phyloP scores from a whole-genome alignment of 2,329 filamentous ascomycete genomes.

The Colletotrichum plurivorum region DNA sequence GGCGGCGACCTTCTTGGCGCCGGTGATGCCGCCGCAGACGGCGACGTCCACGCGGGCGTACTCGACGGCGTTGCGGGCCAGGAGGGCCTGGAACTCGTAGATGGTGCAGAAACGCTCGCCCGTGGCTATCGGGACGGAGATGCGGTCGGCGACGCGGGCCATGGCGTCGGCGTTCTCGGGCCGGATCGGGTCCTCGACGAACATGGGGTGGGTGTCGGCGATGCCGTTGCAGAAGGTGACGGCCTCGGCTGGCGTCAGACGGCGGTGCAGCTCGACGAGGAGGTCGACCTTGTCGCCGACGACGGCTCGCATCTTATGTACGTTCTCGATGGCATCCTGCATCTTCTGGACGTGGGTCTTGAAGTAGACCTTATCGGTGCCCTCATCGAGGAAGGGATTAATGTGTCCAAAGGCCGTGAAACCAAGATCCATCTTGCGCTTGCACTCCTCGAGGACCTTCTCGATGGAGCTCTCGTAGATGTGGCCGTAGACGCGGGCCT shows the following conservation, averaged over 20 bases:
- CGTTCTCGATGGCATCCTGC: constrained; percentile 22
- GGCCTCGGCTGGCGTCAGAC: constrained; percentile 17
- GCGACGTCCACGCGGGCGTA: constrained; percentile 31
- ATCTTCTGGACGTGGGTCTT: constrained; percentile 26
- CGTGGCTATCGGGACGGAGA: constrained; percentile 26
- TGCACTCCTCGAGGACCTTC: constrained; percentile 15
- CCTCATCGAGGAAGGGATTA: constrained; percentile 22
- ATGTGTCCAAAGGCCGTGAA: constrained; percentile 21
- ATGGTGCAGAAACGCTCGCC: constrained; percentile 37
- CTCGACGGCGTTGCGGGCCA: constrained; percentile 17
- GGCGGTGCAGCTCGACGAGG: constrained; percentile 12
- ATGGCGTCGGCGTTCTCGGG: constrained; percentile 39
- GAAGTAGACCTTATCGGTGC: constrained; percentile 16
- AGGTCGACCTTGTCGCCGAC: constrained; percentile 12
- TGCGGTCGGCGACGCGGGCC: constrained; percentile 29
- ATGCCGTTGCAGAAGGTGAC: constrained; percentile 25
- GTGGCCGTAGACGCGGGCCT: constrained; percentile 32
- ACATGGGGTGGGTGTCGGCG: constrained; percentile 12
- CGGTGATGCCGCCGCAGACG: constrained; percentile 37
- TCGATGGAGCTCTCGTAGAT: constrained; percentile 28
- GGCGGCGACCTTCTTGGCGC: constrained; percentile 36
- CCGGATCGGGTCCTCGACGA: constrained; percentile 39
- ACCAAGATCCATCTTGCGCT: constrained; percentile 16
- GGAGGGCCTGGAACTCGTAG: constrained; percentile 35
- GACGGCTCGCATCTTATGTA: constrained; percentile 7